These are phyloP conservation scores for Eimeria brunetti DNA, from an alignment of 169 alveolate genomes.

Conservation along the genomic window DNA sequence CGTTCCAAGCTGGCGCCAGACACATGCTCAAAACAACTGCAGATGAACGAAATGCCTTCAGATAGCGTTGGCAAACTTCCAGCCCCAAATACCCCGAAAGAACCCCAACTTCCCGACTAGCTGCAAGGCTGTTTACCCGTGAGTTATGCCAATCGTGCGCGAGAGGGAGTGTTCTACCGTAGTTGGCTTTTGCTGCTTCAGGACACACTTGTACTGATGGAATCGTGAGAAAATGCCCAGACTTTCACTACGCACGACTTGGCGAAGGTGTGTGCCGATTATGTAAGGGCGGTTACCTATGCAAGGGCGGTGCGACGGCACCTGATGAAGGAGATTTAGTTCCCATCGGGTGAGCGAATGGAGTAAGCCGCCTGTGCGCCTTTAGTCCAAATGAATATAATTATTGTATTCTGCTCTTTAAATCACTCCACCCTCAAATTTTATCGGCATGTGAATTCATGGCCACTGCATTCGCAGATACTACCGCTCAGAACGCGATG, in stretches of 20 bases:
- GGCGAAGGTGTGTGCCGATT: constrained; percentile 68
- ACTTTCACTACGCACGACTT: constrained; percentile 57
- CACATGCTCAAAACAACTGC: not conserved
- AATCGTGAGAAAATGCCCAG: constrained; percentile 19
- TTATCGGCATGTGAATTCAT: not conserved
- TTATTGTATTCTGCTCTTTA: not conserved
- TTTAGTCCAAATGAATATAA: not conserved
- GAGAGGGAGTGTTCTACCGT: not conserved
- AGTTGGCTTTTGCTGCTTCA: not conserved
- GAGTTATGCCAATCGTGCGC: not conserved
- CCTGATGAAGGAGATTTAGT: constrained; percentile 69
- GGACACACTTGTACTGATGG: constrained; percentile 43
- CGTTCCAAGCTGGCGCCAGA: not conserved
- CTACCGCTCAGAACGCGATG: constrained; percentile 60
- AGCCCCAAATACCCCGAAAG: not conserved
- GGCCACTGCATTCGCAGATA: constrained; percentile 3
- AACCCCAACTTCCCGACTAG: not conserved
- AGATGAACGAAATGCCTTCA: not conserved
- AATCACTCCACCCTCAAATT: not conserved
- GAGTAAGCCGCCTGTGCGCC: not conserved
- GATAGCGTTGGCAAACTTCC: not conserved
- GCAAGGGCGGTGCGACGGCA: constrained; percentile 61
- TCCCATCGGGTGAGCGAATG: constrained; percentile 30
- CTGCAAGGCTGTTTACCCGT: not conserved
- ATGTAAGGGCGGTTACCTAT: constrained; percentile 56